phyloP scores from a whole-genome alignment of 768 basidiomycete species.

The Trametes gibbosa region DNA sequence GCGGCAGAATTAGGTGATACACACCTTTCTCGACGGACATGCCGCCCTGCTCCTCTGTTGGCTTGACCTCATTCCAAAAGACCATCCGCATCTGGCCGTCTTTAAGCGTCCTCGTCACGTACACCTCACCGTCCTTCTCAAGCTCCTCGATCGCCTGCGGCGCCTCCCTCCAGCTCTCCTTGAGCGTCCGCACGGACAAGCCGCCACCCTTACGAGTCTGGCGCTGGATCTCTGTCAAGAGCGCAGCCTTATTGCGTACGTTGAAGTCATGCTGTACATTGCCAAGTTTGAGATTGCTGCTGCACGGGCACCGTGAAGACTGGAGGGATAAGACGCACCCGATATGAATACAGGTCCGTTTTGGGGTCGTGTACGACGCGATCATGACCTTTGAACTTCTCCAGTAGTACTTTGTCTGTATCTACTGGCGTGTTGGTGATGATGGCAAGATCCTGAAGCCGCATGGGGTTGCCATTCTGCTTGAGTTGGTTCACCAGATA shows the following conservation, averaged over 20 bases:
- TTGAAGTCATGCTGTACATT: constrained; percentile 75
- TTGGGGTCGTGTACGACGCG: constrained; percentile 76
- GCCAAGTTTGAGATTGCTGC: neutral
- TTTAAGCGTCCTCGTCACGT: constrained; percentile 83
- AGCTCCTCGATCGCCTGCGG: constrained; percentile 82
- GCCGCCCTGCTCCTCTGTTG: constrained; percentile 68
- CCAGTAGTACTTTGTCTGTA: constrained; percentile 64
- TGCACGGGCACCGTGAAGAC: neutral
- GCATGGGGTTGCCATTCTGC: constrained; percentile 68
- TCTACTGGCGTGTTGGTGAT: constrained; percentile 76
- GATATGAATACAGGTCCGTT: constrained; percentile 84
- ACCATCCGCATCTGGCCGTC: constrained; percentile 83
- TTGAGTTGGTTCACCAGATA: constrained; percentile 83
- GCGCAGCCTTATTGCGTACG: constrained; percentile 79
- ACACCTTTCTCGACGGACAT: constrained; percentile 77
- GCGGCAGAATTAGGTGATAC: constrained; percentile 19
- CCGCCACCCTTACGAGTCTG: constrained; percentile 83
- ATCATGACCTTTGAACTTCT: constrained; percentile 82
- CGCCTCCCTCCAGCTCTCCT: constrained; percentile 91
- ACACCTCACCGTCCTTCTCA: constrained; percentile 84
- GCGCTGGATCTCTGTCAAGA: constrained; percentile 83
- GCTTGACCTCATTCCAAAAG: constrained; percentile 88
- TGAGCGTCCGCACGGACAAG: constrained; percentile 76
- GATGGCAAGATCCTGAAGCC: constrained; percentile 84
- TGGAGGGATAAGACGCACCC: constrained; percentile 44